Evolutionary conservation across 2,329 filamentous ascomycete species (phyloP).

Genomic region (Aspergillus brasiliensis): DNA sequence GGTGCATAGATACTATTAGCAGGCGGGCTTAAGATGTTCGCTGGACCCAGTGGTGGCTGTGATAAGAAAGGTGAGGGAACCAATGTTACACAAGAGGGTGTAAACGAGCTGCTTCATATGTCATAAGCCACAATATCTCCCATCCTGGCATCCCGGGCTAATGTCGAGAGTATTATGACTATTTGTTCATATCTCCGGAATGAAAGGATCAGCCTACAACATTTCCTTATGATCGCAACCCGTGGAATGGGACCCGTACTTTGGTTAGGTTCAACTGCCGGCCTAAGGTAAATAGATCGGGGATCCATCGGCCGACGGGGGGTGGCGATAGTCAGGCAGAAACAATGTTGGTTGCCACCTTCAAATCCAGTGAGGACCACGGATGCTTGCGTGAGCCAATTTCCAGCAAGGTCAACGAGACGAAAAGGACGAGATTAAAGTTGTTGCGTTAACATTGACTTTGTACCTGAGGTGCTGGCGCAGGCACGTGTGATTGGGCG

Average conservation of each 20-base stretch:
- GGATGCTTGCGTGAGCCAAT: conserved; percentile 6
- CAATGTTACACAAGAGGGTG: not conserved
- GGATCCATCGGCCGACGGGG: conserved; percentile 2
- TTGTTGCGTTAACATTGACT: not conserved
- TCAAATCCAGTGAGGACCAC: not conserved
- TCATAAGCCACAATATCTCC: not conserved
- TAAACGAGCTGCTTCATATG: not conserved
- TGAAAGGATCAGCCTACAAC: too few relatives aligned
- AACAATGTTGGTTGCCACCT: not conserved
- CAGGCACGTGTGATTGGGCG: conserved; percentile 9
- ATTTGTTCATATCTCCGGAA: too few relatives aligned
- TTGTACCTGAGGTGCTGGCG: conserved; percentile 1
- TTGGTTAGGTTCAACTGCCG: not conserved
- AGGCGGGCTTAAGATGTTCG: not conserved
- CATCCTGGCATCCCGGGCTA: not conserved
- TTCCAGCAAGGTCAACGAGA: not conserved
- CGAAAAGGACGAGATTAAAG: not conserved
- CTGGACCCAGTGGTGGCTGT: not conserved
- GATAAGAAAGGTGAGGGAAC: not conserved
- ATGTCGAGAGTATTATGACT: not conserved
- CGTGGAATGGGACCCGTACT: not conserved
- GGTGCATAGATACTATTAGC: not conserved
- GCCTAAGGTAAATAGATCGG: not conserved
- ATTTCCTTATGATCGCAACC: not conserved
- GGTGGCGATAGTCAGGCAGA: conserved; percentile 9